Percentiles rank a stretch among this genome's conserved stretches.
Evolutionary conservation across 441 rosid genomes (phyloP).

Genomic region (Bocquillonia castaneifolia): DNA sequence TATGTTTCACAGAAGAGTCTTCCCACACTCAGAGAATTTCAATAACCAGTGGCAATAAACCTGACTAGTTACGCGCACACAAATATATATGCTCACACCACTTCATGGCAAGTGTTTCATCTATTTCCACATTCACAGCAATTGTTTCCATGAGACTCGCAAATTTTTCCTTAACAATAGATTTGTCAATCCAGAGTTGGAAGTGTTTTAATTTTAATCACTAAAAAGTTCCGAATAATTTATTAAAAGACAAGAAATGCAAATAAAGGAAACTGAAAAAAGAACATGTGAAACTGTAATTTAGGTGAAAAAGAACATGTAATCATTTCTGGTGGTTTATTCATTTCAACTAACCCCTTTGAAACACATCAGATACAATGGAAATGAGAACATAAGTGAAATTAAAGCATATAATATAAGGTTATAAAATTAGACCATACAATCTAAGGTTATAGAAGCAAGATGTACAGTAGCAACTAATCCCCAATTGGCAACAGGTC

Average conservation of each 20-base stretch:
- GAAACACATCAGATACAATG: slow-evolving; percentile 14
- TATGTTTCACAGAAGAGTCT: no score
- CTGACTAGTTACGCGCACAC: no score
- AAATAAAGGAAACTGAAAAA: no score
- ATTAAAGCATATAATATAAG: neutral
- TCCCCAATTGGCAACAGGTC: slow-evolving; percentile 98
- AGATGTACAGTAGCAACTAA: slow-evolving; percentile 73
- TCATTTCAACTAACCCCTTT: slow-evolving; percentile 89
- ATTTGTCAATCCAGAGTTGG: neutral
- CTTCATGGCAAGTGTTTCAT: neutral
- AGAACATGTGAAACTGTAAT: no score
- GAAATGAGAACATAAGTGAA: slow-evolving; percentile 3
- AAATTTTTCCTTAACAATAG: neutral
- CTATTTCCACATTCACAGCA: neutral
- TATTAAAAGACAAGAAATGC: no score
- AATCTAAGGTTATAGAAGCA: slow-evolving; percentile 11
- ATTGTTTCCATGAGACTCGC: neutral
- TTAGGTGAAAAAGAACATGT: no score
- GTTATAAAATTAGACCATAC: neutral
- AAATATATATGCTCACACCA: no score
- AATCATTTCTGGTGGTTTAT: slow-evolving; percentile 90
- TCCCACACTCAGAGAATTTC: neutral
- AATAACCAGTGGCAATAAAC: neutral
- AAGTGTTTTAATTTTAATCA: neutral
- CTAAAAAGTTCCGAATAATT: no score